Conservation (phyloP, 768 basidiomycete genomes). For the Scleroderma bovista region DNA sequence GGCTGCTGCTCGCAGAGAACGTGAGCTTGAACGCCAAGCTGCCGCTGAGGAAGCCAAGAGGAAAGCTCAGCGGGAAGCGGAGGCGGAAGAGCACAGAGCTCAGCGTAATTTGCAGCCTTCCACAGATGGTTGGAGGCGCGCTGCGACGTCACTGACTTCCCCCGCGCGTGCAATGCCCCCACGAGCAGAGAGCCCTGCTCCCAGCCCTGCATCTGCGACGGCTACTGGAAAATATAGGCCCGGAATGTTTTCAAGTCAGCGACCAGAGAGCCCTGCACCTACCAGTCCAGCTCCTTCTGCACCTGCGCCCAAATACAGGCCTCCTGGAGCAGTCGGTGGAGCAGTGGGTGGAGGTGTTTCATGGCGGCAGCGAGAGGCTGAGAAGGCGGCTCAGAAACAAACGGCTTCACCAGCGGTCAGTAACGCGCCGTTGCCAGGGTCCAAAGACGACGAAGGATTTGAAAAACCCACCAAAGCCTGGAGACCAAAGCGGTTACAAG, state of each 20-base stretch:
- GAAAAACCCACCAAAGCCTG: constrained; percentile 44
- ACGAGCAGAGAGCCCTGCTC: constrained; percentile 52
- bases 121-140: constrained; percentile 25
- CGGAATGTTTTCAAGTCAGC: constrained; percentile 1
- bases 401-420: constrained; percentile 9
- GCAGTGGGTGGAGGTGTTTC: constrained; percentile 26
- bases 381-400: constrained; percentile 37
- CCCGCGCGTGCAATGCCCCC: constrained; percentile 31
- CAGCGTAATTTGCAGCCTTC: constrained; percentile 31
- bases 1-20: constrained; percentile 45
- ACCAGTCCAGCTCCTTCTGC: too few species aligned
- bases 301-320: neutral
- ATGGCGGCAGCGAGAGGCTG: constrained; percentile 58
- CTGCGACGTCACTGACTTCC: constrained; percentile 14
- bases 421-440: constrained; percentile 29
- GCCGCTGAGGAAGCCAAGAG: constrained; percentile 50
- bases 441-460: constrained; percentile 66
- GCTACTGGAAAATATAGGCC: constrained; percentile 40
- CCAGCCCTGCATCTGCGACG: constrained; percentile 23
- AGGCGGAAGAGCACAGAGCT: constrained; percentile 46
- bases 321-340: neutral
- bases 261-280: neutral
- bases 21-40: constrained; percentile 46
- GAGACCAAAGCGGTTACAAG: constrained; percentile 15
- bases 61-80: constrained; percentile 64